Base-by-base conservation (phyloP, 495 filamentous ascomycete genomes). In the Bathelium albidoporum region DNA sequence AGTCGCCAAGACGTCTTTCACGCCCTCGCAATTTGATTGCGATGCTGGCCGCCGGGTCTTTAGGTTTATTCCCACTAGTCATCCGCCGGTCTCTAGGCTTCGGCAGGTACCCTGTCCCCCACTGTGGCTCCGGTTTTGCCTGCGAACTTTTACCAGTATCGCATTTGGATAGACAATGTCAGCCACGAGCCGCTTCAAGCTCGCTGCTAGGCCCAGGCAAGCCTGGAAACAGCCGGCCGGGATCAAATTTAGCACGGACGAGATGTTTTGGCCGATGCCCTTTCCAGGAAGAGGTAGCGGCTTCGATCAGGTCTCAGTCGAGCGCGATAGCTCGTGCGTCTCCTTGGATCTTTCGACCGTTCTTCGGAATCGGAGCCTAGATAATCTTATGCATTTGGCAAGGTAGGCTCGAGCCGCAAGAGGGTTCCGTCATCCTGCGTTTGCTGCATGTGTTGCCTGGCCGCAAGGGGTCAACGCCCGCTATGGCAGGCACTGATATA, bases 401-500 rank as follows among this genome's bases (percentile, higher is more conserved):
- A 55, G 24, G 49, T 12, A 28, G 49, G 49, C 49, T 55, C 49
- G 49, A 55, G 20, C 49, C 49, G 49, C 49, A 55, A n/a, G 49
- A 55, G 10, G 5, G 22, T 10, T 55, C 49, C 22, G 49, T 55
- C 49, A 55, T 29, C 24, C 9, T n/a, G 49, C 49, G n/a, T 29
- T 55, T 20, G 9, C 7, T 55, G 49, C 49, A 29, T 55, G 29
- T 26, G 20, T 20, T 55, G 20, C 5, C n/a, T n/a, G 49, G 9
- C 24, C 9, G 9, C 49, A 26, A 29, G 49, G 49, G 49, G 49
- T 26, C 20, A n/a, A 55, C 5, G 9, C 22, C 18, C 10, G 49
- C 22, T 29, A 26, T 28, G 49, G 49, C 24, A 28, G 49, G 49
- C 24, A 55, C 29, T 55, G 22, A 55, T 55, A 55, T 55, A 55